Conservation (phyloP, 148 eudicot genomes). For the Selenicereus undatus region DNA sequence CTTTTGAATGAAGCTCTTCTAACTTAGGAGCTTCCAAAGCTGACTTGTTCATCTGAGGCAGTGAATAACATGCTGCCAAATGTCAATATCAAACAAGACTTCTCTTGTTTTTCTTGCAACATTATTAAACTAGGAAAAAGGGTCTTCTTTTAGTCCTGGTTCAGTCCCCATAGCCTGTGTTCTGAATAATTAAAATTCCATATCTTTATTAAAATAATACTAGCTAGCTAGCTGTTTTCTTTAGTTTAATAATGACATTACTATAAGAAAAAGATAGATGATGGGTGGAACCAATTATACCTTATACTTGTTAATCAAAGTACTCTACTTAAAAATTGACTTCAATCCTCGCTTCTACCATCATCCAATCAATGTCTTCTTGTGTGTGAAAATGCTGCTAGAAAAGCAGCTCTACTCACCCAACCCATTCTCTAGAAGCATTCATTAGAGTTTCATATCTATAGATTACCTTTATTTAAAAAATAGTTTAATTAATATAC, state of each 20-base stretch:
- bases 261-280: not conserved
- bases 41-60: not conserved
- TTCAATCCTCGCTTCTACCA: not conserved
- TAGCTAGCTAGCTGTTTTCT: not conserved
- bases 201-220: constrained; percentile 5
- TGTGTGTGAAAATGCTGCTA: constrained; percentile 27
- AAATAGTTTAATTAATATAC: too few relatives aligned
- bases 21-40: not conserved
- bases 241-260: constrained; percentile 9
- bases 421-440: constrained; percentile 22
- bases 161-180: constrained; percentile 2
- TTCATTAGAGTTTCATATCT: not conserved
- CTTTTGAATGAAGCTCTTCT: not conserved
- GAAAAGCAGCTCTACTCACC: not conserved
- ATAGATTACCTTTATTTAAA: too few relatives aligned
- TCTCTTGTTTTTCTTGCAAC: not conserved
- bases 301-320: constrained; percentile 9
- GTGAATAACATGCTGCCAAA: not conserved
- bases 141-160: constrained; percentile 9
- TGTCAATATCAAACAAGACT: constrained; percentile 8
- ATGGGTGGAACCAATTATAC: constrained; percentile 16
- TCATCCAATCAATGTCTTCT: not conserved
- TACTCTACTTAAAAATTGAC: not conserved
- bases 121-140: not conserved
- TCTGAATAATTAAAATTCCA: not conserved